Base-by-base conservation (phyloP, 768 basidiomycete genomes). In the Pisolithus microcarpus region DNA sequence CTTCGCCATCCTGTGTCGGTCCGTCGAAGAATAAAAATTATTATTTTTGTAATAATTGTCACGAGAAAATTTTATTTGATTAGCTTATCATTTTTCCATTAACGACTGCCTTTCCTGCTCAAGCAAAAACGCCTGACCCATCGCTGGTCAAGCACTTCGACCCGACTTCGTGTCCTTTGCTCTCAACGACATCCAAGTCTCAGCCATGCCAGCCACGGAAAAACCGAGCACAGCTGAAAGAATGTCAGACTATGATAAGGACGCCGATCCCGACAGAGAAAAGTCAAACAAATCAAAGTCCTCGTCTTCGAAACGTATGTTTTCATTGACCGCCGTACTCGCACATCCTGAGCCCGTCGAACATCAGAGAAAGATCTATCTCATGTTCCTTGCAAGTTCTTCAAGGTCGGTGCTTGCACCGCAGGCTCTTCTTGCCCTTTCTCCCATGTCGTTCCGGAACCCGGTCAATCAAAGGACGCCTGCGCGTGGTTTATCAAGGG, bases 321-420 rank as follows among this genome's bases (percentile, higher is more conserved):
- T 48, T 52, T 30, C 28, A 21, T 23, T 43, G 49, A 46, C 57
- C 36, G 38, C 38, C 18, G 31, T 45, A 24, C 21, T 13, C 24
- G 2, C 19, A 15, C 31, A 46, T 36, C 34, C 15, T n/a, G 34
- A 46, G 19, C 43, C 42, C 0, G 15, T 24, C 28, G 21, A 37
- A 26, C 45, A 46, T 43, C 65, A 85, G 85, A 84, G 46, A 91
- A 91, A 67, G 90, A 92, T 65, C 78, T 97, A 50, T 90, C 89
- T 2, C 93, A 96, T 75, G 95, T 98, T 13, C 94, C 94, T 1
- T 98, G 95, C 75, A 90, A 95, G 72, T 97, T 97, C 79, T 96
- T 84, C 81, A 90, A 87, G 64, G 87, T 90, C 56, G 91, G 93
- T 31, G 85, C 84, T 11, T 98, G 94, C 69, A 95, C 93, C 4